Conservation (phyloP, 2,329 filamentous ascomycete species). For the Colletotrichum noveboracense region DNA sequence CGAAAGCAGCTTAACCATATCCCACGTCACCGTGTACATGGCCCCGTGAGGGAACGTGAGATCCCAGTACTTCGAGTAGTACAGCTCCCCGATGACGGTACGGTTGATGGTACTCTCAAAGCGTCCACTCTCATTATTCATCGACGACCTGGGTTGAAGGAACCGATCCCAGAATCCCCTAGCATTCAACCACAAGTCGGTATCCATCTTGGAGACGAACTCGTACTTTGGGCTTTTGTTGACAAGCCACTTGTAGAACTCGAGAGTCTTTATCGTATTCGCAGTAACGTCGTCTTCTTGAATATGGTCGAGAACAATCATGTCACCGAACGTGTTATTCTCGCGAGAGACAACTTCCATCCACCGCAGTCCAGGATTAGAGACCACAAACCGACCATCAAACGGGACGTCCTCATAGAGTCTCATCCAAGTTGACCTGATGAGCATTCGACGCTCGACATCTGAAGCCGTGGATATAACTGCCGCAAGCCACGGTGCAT, state of each 20-base stretch:
- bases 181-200: conserved; percentile 36
- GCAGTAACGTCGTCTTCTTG: conserved; percentile 34
- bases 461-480: conserved; percentile 33
- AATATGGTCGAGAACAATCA: conserved; percentile 37
- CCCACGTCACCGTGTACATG: conserved; percentile 39
- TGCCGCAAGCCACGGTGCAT: conserved; percentile 31
- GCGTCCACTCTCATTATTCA: conserved; percentile 1
- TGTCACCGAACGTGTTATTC: conserved; percentile 36
- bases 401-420: conserved; percentile 33
- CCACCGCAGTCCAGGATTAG: conserved; percentile 33
- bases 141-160: conserved; percentile 26
- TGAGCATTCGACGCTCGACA: conserved; percentile 32
- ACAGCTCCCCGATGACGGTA: conserved; percentile 34
- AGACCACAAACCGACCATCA: conserved; percentile 34
- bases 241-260: conserved; percentile 36
- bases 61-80: conserved; percentile 27
- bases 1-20: conserved; percentile 32
- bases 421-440: conserved; percentile 36
- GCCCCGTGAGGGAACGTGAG: conserved; percentile 35
- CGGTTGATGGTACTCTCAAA: conserved; percentile 21
- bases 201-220: conserved; percentile 37
- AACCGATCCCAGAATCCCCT: conserved; percentile 34
- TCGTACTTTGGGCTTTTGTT: conserved; percentile 26
- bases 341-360: conserved; percentile 29
- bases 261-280: conserved; percentile 38